Conservation (phyloP, 2,329 filamentous ascomycete genomes). For the Daldinia eschscholtzii region DNA sequence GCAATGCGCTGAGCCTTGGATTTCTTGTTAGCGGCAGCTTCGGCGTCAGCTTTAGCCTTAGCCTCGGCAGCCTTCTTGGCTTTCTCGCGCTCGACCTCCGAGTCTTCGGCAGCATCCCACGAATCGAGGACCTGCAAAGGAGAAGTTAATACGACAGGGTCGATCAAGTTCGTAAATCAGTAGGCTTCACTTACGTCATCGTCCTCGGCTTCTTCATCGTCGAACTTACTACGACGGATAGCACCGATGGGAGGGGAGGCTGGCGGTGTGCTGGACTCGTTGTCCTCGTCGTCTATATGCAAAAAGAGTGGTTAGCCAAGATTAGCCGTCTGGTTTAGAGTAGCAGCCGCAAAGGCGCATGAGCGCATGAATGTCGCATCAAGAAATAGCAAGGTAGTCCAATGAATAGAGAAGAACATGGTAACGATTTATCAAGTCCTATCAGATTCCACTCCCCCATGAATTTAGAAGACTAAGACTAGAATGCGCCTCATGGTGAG, state of each 20-base stretch:
- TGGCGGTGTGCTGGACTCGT: slow-evolving; percentile 52
- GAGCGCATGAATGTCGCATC: slow-evolving; percentile 37
- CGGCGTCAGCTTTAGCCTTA: slow-evolving; percentile 90
- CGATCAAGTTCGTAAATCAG: slow-evolving; percentile 24
- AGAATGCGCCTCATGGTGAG: slow-evolving; percentile 24
- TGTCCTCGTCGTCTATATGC: slow-evolving; percentile 55
- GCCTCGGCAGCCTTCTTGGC: slow-evolving; percentile 85
- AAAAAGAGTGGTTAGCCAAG: slow-evolving; percentile 45
- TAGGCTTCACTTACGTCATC: slow-evolving; percentile 72
- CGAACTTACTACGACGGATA: slow-evolving; percentile 76
- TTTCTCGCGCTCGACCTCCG: slow-evolving; percentile 96
- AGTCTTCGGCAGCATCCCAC: slow-evolving; percentile 97
- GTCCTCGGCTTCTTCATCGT: slow-evolving; percentile 89
- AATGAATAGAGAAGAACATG: slow-evolving; percentile 34
- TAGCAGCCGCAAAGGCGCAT: slow-evolving; percentile 31
- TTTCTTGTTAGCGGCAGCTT: slow-evolving; percentile 92
- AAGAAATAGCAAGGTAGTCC: slow-evolving; percentile 19
- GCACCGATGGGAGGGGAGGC: slow-evolving; percentile 57
- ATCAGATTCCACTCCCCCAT: neutral
- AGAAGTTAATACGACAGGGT: slow-evolving; percentile 26
- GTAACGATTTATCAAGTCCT: neutral
- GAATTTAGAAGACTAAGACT: slow-evolving; percentile 14
- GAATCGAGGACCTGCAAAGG: slow-evolving; percentile 83
- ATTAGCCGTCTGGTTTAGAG: slow-evolving; percentile 18
- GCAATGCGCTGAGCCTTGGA: slow-evolving; percentile 87